These are phyloP conservation scores for Suillus bovinus DNA, from an alignment of 768 basidiomycete genomes.

Conservation along the genomic window DNA sequence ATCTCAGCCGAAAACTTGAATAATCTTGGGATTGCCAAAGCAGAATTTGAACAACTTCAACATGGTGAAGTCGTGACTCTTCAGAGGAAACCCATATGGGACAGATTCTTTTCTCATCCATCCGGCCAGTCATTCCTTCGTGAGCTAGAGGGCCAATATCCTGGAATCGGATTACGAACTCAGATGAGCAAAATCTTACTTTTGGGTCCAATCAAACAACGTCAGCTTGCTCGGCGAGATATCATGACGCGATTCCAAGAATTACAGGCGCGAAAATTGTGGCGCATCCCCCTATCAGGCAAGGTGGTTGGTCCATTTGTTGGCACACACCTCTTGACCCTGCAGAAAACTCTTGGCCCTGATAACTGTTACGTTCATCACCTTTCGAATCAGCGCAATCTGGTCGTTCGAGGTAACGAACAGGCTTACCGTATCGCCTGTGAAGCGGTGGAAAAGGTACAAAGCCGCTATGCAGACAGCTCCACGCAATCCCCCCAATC, in stretches of 20 bases:
- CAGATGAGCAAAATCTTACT: constrained; percentile 44
- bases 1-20: constrained; percentile 51
- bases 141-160: constrained; percentile 39
- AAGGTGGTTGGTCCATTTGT: constrained; percentile 47
- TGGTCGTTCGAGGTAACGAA: constrained; percentile 60
- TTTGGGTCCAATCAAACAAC: constrained; percentile 47
- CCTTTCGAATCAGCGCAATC: constrained; percentile 31
- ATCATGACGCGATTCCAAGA: constrained; percentile 50
- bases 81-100: constrained; percentile 61
- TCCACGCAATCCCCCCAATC: constrained; percentile 13
- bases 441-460: constrained; percentile 42
- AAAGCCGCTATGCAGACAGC: constrained; percentile 21
- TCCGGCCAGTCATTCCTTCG: constrained; percentile 48
- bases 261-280: constrained; percentile 43
- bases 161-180: constrained; percentile 40
- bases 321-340: constrained; percentile 41
- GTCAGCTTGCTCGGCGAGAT: constrained; percentile 40
- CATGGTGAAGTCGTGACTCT: constrained; percentile 58
- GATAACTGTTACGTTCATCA: constrained; percentile 58
- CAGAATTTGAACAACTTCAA: constrained; percentile 59
- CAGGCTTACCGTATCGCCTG: constrained; percentile 35
- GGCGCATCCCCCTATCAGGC: constrained; percentile 48
- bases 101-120: constrained; percentile 52
- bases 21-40: constrained; percentile 56
- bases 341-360: constrained; percentile 52